Percentiles rank a stretch among this genome's conserved stretches.
phyloP scores from a whole-genome alignment of 192 early-diverging fungal species.

The Rhizophagus clarus region DNA sequence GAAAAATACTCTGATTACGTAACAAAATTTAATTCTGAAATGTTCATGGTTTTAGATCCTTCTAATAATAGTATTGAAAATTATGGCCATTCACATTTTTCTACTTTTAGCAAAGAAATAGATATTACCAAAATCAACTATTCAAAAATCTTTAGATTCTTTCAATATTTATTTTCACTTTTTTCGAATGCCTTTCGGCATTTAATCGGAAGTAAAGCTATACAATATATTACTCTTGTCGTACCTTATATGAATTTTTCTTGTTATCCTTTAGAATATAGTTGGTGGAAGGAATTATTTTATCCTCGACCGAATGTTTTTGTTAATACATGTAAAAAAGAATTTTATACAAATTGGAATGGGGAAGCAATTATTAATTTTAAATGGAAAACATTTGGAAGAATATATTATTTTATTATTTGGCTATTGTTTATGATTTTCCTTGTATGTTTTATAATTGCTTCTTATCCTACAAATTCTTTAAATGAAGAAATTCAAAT shows the following conservation, averaged over 20 bases:
- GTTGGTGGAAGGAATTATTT: neutral
- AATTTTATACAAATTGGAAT: slow-evolving; percentile 9
- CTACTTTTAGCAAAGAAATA: too few relatives aligned
- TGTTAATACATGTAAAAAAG: neutral
- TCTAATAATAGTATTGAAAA: too few relatives aligned
- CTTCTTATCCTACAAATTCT: neutral
- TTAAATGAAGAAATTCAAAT: neutral
- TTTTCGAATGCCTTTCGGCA: too few relatives aligned
- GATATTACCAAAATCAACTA: too few relatives aligned
- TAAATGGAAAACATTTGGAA: slow-evolving; percentile 12
- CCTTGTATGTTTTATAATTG: slow-evolving; percentile 5
- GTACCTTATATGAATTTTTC: neutral
- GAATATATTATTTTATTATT: neutral
- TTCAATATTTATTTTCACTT: too few relatives aligned
- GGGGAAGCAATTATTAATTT: slow-evolving; percentile 18
- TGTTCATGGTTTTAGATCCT: too few relatives aligned
- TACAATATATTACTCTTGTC: neutral
- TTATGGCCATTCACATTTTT: too few relatives aligned
- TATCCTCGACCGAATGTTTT: neutral
- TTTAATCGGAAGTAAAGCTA: too few relatives aligned
- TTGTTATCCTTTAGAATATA: neutral
- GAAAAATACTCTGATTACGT: too few relatives aligned
- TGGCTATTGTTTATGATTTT: neutral
- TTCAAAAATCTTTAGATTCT: too few relatives aligned
- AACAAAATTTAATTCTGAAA: too few relatives aligned